Percentiles rank a stretch among this genome's conserved stretches.
phyloP scores from a whole-genome alignment of 345 rosid species.

The Aurinia saxatilis region DNA sequence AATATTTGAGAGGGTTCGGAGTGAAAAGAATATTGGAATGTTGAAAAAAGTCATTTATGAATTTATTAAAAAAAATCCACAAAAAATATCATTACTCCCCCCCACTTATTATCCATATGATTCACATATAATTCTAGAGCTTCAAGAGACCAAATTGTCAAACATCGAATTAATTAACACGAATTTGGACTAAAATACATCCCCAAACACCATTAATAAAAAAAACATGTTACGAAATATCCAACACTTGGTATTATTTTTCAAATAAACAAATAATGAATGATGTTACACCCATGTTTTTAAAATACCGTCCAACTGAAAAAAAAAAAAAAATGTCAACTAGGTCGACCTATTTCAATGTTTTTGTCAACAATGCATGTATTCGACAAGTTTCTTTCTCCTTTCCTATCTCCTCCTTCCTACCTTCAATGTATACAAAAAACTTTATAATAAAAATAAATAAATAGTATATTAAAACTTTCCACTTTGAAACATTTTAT shows the following conservation, averaged over 20 bases:
- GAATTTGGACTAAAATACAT: conserved; percentile 1
- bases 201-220: conserved; percentile 11
- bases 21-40: too few relatives aligned
- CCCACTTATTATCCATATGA: too few relatives aligned
- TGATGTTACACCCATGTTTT: conserved; percentile 6
- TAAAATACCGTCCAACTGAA: not conserved
- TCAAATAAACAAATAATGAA: conserved; percentile 1
- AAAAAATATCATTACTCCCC: too few relatives aligned
- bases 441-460: too few relatives aligned
- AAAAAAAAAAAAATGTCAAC: not conserved
- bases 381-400: not conserved
- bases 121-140: too few relatives aligned
- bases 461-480: too few relatives aligned
- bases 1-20: too few relatives aligned
- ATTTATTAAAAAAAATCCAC: too few relatives aligned
- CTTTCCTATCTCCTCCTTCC: not conserved
- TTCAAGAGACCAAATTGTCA: not conserved
- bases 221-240: conserved; percentile 7
- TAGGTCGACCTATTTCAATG: not conserved
- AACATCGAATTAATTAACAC: not conserved
- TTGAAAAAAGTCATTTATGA: too few relatives aligned
- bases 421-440: not conserved
- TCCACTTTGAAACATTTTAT: not conserved
- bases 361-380: conserved; percentile 18
- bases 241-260: conserved; percentile 6